These are phyloP conservation scores for Elongisporangium undulatum DNA, from an alignment of 352 stramenopile species.

Conservation along the genomic window DNA sequence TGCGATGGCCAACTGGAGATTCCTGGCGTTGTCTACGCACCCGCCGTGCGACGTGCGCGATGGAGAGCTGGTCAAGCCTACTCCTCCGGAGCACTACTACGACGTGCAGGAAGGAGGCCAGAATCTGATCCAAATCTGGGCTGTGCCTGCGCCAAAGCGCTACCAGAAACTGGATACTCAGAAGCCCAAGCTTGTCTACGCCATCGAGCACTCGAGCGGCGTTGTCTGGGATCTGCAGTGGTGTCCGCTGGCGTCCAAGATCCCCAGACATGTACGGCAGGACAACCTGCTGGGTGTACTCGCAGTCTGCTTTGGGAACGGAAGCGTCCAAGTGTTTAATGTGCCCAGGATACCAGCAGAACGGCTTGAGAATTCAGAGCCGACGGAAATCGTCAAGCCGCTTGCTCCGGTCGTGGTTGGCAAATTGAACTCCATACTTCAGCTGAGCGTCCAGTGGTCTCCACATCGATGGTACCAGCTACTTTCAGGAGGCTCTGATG, in stretches of 20 bases:
- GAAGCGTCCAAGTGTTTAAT: slow-evolving; percentile 64
- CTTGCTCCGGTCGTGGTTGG: slow-evolving; percentile 40
- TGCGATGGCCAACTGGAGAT: slow-evolving; percentile 35
- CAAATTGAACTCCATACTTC: slow-evolving; percentile 38
- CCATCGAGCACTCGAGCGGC: slow-evolving; percentile 69
- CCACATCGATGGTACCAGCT: slow-evolving; percentile 62
- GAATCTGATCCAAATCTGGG: slow-evolving; percentile 78
- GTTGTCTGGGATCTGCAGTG: slow-evolving; percentile 83
- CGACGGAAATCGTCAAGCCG: slow-evolving; percentile 29
- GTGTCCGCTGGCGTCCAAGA: slow-evolving; percentile 47
- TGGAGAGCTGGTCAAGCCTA: slow-evolving; percentile 52
- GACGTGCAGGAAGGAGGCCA: slow-evolving; percentile 40
- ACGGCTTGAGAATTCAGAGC: slow-evolving; percentile 16
- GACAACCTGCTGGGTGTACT: slow-evolving; percentile 51
- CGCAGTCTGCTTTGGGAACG: slow-evolving; percentile 71
- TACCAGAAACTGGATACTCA: not conserved
- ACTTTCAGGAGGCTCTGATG: slow-evolving; percentile 77
- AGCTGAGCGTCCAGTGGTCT: slow-evolving; percentile 74
- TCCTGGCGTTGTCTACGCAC: slow-evolving; percentile 61
- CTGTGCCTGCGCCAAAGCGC: slow-evolving; percentile 31
- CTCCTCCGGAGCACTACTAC: slow-evolving; percentile 77
- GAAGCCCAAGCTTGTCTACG: slow-evolving; percentile 59
- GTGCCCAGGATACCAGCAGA: slow-evolving; percentile 40
- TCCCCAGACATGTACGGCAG: slow-evolving; percentile 15
- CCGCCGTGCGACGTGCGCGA: slow-evolving; percentile 62